Conservation (phyloP, 2,329 filamentous ascomycete species). For the Exophiala phaeomuriformis region DNA sequence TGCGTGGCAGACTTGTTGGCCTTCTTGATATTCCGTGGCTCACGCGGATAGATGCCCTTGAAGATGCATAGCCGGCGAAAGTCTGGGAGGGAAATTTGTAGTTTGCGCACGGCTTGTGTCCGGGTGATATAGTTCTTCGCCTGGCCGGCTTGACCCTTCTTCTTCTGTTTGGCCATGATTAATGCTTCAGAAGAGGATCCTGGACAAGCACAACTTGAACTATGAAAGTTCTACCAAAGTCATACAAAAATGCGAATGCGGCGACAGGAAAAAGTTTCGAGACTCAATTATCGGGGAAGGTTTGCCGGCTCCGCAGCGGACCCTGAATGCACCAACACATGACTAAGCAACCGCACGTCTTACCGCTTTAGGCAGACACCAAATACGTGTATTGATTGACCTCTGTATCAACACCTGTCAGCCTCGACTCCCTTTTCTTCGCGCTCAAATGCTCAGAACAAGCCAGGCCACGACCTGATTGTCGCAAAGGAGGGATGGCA, state of each 20-base stretch:
- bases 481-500: slow-evolving; percentile 12
- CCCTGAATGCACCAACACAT: not conserved
- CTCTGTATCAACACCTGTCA: not conserved
- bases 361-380: too few relatives aligned
- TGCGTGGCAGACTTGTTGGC: slow-evolving; percentile 82
- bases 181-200: not conserved
- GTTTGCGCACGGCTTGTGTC: slow-evolving; percentile 93
- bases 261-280: slow-evolving; percentile 14
- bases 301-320: slow-evolving; percentile 3
- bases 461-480: not conserved
- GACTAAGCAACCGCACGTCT: too few relatives aligned
- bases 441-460: not conserved
- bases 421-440: slow-evolving; percentile 14
- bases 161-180: slow-evolving; percentile 75
- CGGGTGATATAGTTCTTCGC: slow-evolving; percentile 98
- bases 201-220: not conserved
- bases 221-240: too few relatives aligned
- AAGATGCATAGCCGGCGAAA: slow-evolving; percentile 98
- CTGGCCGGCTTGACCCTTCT: slow-evolving; percentile 82
- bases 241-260: not conserved
- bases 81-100: slow-evolving; percentile 93
- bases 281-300: not conserved
- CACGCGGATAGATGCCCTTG: slow-evolving; percentile 97
- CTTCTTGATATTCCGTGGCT: slow-evolving; percentile 96
- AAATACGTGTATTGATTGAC: too few relatives aligned